Conservation (phyloP, 1,139 yeast genomes). For the Candida sanyaensis region DNA sequence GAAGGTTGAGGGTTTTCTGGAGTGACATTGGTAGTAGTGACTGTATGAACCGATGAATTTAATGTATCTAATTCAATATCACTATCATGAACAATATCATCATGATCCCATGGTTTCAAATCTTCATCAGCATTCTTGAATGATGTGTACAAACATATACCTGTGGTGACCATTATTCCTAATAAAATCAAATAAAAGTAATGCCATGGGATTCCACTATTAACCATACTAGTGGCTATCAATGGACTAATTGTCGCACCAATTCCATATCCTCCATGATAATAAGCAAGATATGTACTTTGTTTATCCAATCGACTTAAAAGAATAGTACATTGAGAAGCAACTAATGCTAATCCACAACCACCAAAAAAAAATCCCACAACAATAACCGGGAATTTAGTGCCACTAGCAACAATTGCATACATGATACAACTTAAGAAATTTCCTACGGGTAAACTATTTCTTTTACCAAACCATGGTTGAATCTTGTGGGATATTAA, state of each 20-base stretch:
- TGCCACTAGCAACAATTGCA: slow-evolving; percentile 40
- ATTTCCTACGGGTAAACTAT: slow-evolving; percentile 39
- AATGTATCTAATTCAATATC: slow-evolving; percentile 6
- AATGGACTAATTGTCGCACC: slow-evolving; percentile 67
- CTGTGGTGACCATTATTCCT: slow-evolving; percentile 34
- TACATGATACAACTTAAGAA: slow-evolving; percentile 36
- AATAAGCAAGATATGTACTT: slow-evolving; percentile 50
- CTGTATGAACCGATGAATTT: neutral
- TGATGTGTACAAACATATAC: slow-evolving; percentile 29
- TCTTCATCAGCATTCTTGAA: slow-evolving; percentile 49
- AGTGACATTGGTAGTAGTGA: slow-evolving; percentile 2
- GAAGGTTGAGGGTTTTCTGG: slow-evolving; percentile 5
- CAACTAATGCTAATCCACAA: slow-evolving; percentile 55
- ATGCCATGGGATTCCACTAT: slow-evolving; percentile 54
- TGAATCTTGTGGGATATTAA: slow-evolving; percentile 41
- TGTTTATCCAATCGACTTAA: slow-evolving; percentile 50
- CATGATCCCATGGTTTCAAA: slow-evolving; percentile 33
- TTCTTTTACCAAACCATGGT: slow-evolving; percentile 40
- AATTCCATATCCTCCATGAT: slow-evolving; percentile 63
- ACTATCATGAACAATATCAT: slow-evolving; percentile 15
- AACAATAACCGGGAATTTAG: slow-evolving; percentile 43
- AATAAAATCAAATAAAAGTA: slow-evolving; percentile 51
- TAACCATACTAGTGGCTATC: slow-evolving; percentile 54
- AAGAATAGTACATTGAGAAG: slow-evolving; percentile 61
- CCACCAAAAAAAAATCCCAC: slow-evolving; percentile 61